Evolutionary conservation across 2,329 filamentous ascomycete genomes (phyloP), one percentile per base, ranked within the genome.

Genomic region (Cercospora sp.): DNA sequence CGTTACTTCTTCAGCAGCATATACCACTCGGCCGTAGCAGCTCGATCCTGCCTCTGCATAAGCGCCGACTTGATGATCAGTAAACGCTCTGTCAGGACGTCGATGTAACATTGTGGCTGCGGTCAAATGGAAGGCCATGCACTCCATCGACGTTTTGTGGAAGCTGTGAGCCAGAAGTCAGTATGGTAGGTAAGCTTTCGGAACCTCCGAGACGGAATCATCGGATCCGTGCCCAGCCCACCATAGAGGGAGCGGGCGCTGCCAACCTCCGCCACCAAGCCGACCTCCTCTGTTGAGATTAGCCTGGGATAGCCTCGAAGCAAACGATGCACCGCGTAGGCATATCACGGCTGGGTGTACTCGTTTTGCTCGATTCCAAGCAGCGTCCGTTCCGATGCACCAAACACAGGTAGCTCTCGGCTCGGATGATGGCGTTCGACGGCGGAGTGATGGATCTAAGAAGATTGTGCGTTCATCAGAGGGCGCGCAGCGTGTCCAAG

Each of bases 181-280:
- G 20, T 53, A 53, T 20, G 60, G 20, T 53, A 13, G 48, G 23
- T 53, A 26, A 51, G 36, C 36, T 62, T 18, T 51, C 40, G 60
- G 40, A 62, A 28, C 40, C 60, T 51, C 16, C 20, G 16, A 20
- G 36, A 30, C 28, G 20, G 26, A 20, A 3, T 30, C n/a, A 2
- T 48, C 60, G 60, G 60, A 48, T 62, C 60, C 60, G 60, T 48
- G 60, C 60, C 60, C 60, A 62, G 60, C 36, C 28, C 36, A 18
- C 26, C 20, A 59, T 23, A 30, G 26, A 16, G 7, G 45, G n/a
- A n/a, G 60, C 40, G 40, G 36, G 42, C 60, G 36, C 36, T 31
- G 60, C 60, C 60, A 62, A n/a, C 26, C 40, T 51, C 40, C 60
- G 23, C 40, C 60, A 62, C 60, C 60, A 62, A 12, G 16, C 42